Base-by-base conservation (phyloP, 1,139 yeast genomes). In the Debaryomyces subglobosus region DNA sequence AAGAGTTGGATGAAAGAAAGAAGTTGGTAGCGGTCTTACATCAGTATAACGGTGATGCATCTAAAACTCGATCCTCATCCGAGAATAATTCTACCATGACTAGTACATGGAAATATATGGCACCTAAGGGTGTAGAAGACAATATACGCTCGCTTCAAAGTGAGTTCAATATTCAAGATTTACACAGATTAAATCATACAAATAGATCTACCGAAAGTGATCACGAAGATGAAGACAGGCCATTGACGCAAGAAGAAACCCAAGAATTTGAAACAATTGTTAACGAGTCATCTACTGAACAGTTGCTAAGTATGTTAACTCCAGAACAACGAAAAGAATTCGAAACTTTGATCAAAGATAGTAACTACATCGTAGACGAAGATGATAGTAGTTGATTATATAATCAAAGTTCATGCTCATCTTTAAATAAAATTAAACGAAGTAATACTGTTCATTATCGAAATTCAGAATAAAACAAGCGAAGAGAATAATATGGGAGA, bases 401-500 rank as follows among this genome's bases (percentile, higher is more conserved):
- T 48, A 49, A 49, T 38, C 50, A 37, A 12, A 24, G 15, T 20
- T 18, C 45, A 44, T 48, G 51, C 53, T 50, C 53, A 48, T 50
- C 53, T 20, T 18, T 32, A 9, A 7, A 32, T 15, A 32, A 32
- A 32, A 32, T 32, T 15, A n/a, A 27, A 12, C 12, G 13, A 35
- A n/a, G 4, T 15, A 32, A n/a, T n/a, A 9, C 33, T n/a, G 5
- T 21, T 34, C 13, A 18, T 25, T 33, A 33, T 24, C 18, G 7
- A 15, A 5, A 23, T 16, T n/a, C n/a, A 20, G 36, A 30, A 9
- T 30, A 27, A 12, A 27, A 27, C 30, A 27, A 27, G 12, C 24
- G 13, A 10, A 24, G 6, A 39, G 44, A 27, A n/a, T n/a, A 32
- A 39, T 32, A 43, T 43, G 21, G 46, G 35, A 12, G 33, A 44